phyloP scores from a whole-genome alignment of 1,139 yeast genomes.

The Yarrowia galli region DNA sequence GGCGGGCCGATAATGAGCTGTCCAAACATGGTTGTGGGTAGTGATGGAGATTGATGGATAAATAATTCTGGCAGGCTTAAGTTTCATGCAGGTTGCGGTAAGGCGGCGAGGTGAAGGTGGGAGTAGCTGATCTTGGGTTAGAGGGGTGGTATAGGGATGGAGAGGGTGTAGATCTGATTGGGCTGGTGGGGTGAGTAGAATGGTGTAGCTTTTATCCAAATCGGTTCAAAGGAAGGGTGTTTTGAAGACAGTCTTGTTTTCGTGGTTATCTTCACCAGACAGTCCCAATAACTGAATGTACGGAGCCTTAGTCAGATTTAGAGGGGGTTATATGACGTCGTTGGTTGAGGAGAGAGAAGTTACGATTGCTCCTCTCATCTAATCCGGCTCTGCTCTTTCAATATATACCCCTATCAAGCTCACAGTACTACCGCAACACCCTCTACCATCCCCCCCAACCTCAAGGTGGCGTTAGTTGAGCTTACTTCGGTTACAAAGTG shows the following conservation, averaged over 20 bases:
- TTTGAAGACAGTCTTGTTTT: no score
- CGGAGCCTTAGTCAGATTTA: no score
- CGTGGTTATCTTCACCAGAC: no score
- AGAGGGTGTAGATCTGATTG: no score
- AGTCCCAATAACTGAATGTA: no score
- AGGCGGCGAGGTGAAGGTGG: not conserved
- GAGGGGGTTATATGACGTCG: no score
- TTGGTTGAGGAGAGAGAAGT: no score
- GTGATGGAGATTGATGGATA: not conserved
- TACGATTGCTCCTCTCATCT: no score
- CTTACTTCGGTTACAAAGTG: not conserved
- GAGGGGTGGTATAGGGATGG: not conserved
- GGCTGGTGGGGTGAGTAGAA: not conserved
- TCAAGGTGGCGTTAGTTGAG: conserved; percentile 5
- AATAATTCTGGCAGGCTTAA: not conserved
- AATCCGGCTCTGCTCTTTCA: not conserved
- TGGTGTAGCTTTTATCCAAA: no score
- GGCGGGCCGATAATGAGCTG: conserved; percentile 98
- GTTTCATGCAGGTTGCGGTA: conserved; percentile 17
- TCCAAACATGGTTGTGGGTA: conserved; percentile 60
- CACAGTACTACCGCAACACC: not conserved
- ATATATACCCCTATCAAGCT: no score
- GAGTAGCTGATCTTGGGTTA: not conserved
- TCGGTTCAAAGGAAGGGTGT: no score
- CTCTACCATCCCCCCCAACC: not conserved